Base-by-base conservation (phyloP, 768 basidiomycete genomes). In the Suillus paluster region DNA sequence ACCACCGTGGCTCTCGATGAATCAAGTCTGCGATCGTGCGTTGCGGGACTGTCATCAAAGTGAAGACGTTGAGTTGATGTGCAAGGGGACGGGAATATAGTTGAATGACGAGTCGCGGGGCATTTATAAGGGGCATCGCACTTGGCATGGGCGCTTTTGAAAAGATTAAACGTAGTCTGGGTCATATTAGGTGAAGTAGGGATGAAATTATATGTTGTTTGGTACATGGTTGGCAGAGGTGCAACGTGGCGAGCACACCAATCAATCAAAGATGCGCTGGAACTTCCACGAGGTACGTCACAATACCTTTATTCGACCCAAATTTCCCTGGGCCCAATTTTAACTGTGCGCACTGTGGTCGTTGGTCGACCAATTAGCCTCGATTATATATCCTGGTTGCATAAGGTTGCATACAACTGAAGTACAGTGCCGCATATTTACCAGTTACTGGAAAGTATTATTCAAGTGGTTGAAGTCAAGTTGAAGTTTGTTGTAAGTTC, bases 11-110 rank as follows among this genome's bases (percentile, higher is more conserved):
- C 14, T 85, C 85, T 62, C 75, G 73, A 70, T 88, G 81, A 57
- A 88, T 83, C 68, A 86, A 84, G 69, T 86, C 84, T 50, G 82
- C 80, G 42, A 88, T 74, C 14, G 87, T 83, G 82, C 81, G 83
- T 70, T 80, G 81, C 48, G 82, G 80, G 33, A 76, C 65, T 15
- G 77, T 33, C 73, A 72, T 75, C 19, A 68, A 60, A 68, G 62
- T 27, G 50, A 19, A 58, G 60, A 41, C 27, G 49, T 42, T 14
- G 23, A 44, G 50, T 41, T 46, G 21, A 21, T 30, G 42, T 21
- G 17, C 19, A 19, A 49, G 44, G 41, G 38, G 45, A n/a, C 49
- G 12, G 11, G 50, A 46, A 62, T 48, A 39, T 15, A 42, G 42
- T 50, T 57, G 33, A 61, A 34, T 36, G 25, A 36, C 25, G 45